Evolutionary conservation across 176 grass and related monocot genomes (phyloP), one percentile per base, ranked within the genome.

Genomic region (Poa annua): DNA sequence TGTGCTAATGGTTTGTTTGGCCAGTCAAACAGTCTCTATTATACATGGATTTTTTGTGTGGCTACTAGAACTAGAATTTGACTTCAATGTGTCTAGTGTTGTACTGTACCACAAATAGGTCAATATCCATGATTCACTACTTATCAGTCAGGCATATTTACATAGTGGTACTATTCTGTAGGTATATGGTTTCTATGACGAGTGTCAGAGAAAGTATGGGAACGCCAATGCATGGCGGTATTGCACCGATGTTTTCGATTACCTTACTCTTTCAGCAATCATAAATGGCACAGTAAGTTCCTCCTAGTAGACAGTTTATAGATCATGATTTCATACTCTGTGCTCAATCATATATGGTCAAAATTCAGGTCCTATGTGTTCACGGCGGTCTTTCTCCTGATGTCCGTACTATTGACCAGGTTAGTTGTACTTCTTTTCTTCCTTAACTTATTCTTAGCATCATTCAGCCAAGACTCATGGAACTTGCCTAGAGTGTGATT

Each of bases 161-260:
- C 85, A 15, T 64, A 44, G 0, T 80, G 6, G 74, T 49, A 54
- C 50, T 17, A 35, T 66, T 61, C 52, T 53, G 76, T 86, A 99
- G 97, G 97, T 99, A 6, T 99, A 99, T 89, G 97, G 97, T 79
- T 99, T 99, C 89, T 99, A 99, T 71, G 97, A 99, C 26, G 97
- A 99, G 78, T 99, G 97, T 78, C 97, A 99, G 71, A 96, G 97
- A 65, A 99, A 99, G 81, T 99, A 99, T 77, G 97, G 97, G 62
- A 99, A 99, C 82, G 97, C 97, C 56, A 99, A 99, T 94, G 97
- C 97, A 45, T 99, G 97, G 97, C 91, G 97, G 83, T 99, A 99
- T 35, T 99, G 97, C 85, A 99, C 97, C 32, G 97, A 99, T 92
- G 97, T 99, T 80, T 99, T 99, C 48, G 97, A 99, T 81, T 99